Evolutionary conservation across 2,329 filamentous ascomycete species (phyloP).

Genomic region (Ascochyta koolunga): DNA sequence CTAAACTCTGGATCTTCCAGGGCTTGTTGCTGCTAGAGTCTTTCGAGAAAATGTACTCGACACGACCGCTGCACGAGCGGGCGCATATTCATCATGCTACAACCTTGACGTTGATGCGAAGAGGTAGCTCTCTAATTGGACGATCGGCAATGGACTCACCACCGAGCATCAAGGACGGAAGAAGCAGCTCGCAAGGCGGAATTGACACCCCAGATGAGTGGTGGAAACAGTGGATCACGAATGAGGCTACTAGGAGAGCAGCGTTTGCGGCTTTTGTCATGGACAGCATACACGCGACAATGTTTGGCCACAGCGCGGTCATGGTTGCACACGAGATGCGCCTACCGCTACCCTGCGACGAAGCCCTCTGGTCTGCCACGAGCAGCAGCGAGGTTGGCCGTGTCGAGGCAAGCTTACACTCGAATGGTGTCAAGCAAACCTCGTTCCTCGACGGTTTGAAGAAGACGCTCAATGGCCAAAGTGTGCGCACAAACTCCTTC

Average conservation of each 20-base stretch:
- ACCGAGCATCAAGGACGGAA: slow-evolving; percentile 71
- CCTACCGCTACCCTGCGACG: slow-evolving; percentile 88
- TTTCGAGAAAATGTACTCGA: slow-evolving; percentile 98
- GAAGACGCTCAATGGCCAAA: slow-evolving; percentile 82
- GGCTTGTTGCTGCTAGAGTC: slow-evolving; percentile 85
- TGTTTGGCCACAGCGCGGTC: slow-evolving; percentile 96
- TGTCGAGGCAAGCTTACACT: slow-evolving; percentile 78
- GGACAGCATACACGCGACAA: slow-evolving; percentile 94
- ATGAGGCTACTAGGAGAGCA: slow-evolving; percentile 85
- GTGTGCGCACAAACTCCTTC: slow-evolving; percentile 89
- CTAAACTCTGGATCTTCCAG: slow-evolving; percentile 96
- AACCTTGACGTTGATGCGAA: slow-evolving; percentile 91
- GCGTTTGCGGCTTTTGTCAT: slow-evolving; percentile 95
- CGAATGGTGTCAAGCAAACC: slow-evolving; percentile 81
- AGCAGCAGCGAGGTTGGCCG: slow-evolving; percentile 85
- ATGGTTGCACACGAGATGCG: slow-evolving; percentile 98
- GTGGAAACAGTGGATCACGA: slow-evolving; percentile 96
- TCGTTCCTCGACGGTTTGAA: slow-evolving; percentile 92
- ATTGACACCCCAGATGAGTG: slow-evolving; percentile 81
- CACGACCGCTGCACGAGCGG: slow-evolving; percentile 86
- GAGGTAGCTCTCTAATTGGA: slow-evolving; percentile 88
- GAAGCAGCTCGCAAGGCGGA: slow-evolving; percentile 53
- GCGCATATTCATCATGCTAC: slow-evolving; percentile 97
- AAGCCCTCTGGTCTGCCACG: slow-evolving; percentile 88
- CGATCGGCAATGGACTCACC: slow-evolving; percentile 84